Evolutionary conservation across 78 protist genomes (phyloP).

Genomic region (Trichosphaerium sp.): DNA sequence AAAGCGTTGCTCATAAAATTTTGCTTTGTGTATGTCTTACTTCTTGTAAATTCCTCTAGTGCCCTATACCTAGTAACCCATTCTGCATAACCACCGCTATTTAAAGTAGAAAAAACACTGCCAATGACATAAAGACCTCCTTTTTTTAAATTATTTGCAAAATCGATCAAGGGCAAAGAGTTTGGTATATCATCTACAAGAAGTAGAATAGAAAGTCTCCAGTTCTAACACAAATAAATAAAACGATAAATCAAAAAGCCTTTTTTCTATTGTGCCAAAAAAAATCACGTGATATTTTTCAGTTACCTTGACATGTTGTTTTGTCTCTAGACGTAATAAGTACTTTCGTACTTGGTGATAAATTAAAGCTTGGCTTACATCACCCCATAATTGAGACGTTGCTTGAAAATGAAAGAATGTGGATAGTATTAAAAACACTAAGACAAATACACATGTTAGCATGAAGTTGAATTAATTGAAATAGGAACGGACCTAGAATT

Average conservation of each 20-base stretch:
- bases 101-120: no score
- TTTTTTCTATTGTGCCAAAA: no score
- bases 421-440: conserved; percentile 1
- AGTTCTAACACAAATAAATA: no score
- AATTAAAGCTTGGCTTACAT: conserved; percentile 46
- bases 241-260: no score
- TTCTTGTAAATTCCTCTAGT: no score
- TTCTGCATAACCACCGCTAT: no score
- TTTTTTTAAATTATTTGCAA: conserved; percentile 47
- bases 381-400: conserved; percentile 31
- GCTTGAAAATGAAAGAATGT: neutral
- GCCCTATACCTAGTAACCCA: no score
- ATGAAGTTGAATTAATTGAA: no score
- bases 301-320: conserved; percentile 33
- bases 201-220: conserved; percentile 33
- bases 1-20: no score
- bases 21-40: no score
- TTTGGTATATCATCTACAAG: neutral
- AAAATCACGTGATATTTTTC: no score
- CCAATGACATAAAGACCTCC: conserved; percentile 56
- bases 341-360: conserved; percentile 54
- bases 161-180: conserved; percentile 1
- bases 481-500: no score
- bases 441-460: neutral
- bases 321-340: conserved; percentile 22